Evolutionary conservation across 345 rosid species (phyloP), one percentile per base, ranked within the genome.

Genomic region (Dovyalis caffra): DNA sequence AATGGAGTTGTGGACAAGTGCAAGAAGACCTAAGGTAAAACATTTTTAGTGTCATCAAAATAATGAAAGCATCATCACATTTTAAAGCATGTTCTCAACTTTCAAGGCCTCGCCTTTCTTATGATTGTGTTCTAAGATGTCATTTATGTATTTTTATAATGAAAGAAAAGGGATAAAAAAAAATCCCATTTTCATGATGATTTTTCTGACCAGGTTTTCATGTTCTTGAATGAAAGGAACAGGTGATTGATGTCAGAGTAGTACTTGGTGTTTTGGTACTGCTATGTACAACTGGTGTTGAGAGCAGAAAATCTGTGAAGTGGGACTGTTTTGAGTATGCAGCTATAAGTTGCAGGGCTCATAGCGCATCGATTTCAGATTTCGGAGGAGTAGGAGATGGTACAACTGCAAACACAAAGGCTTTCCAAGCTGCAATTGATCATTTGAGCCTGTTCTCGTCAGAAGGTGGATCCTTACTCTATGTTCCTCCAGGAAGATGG

Each of bases 401-500:
- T 43, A 68, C 45, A 66, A 81, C 88, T 64, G 73, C 78, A 14
- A 86, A 86, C 74, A 86, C 88, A 6, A 58, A 72, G 74, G 88
- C 81, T 43, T 86, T 86, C 71, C 69, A 68, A 60, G 81, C 76
- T 32, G 88, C 88, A 20, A 78, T 83, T 56, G 72, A 37, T 45
- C 80, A 83, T 68, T 77, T 86, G 31, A 73, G 83, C 61, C 80
- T 77, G 66, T 83, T 63, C 43, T 77, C 86, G 0, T 29, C 68
- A 40, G 49, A 62, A 11, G 88, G 88, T 58, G 88, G 88, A 15
- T 76, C 80, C 20, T 47, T 74, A 66, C 86, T 86, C 23, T 81
- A 79, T 69, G 85, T 86, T 65, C 88, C 88, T 21, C 76, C 86
- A 1, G 88, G 88, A 63, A 83, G 73, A 72, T 86, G 88, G 88